A percentile compares a stretch with the other conserved stretches of the same genome.
Conservation (phyloP, 2,329 filamentous ascomycete species). For the Colletotrichum sp. region DNA sequence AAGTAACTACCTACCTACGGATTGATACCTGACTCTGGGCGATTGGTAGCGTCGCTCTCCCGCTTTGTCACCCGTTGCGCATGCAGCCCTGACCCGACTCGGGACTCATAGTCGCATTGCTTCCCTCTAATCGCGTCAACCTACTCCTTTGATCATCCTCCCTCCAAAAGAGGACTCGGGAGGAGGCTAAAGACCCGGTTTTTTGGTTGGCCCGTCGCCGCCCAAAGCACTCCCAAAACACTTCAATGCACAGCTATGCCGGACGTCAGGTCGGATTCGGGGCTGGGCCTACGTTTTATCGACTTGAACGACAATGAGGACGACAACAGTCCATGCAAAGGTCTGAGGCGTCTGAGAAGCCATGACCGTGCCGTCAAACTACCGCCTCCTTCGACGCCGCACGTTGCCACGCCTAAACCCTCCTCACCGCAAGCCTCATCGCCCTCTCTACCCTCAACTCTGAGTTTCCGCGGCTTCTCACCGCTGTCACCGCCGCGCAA, state of each 20-base stretch:
- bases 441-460: conserved; percentile 25
- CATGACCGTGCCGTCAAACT: conserved; percentile 1
- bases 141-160: not conserved
- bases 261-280: conserved; percentile 20
- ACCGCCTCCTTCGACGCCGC: not conserved
- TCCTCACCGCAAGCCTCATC: conserved; percentile 25
- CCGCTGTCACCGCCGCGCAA: conserved; percentile 34
- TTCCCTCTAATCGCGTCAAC: conserved; percentile 10
- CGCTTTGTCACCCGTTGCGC: not conserved
- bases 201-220: conserved; percentile 18
- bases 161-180: not conserved
- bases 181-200: conserved; percentile 17
- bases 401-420: conserved; percentile 3
- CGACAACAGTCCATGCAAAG: conserved; percentile 20
- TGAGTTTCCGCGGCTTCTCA: conserved; percentile 33
- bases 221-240: not conserved
- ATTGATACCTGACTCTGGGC: not conserved
- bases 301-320: conserved; percentile 20
- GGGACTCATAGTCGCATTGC: not conserved
- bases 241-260: conserved; percentile 19
- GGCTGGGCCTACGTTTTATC: conserved; percentile 21
- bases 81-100: conserved; percentile 6
- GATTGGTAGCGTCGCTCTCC: not conserved
- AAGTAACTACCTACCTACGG: not conserved
- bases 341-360: conserved; percentile 6